A percentile compares a stretch with the other conserved stretches of the same genome.
These are phyloP conservation scores for Trifolium repens DNA, from an alignment of 306 rosid species.

Conservation along the genomic window DNA sequence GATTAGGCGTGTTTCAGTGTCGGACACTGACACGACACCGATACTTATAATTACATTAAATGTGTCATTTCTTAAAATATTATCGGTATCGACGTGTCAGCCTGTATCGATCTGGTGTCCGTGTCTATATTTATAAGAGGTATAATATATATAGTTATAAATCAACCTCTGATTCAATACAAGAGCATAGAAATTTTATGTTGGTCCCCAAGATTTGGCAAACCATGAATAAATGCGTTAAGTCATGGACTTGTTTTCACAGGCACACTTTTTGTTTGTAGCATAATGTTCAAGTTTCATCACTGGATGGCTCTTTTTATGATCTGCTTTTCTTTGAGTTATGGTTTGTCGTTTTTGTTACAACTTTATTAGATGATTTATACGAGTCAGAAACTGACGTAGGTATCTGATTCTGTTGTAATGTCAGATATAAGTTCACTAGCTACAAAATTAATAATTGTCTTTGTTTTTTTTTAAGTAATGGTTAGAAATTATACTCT, in stretches of 20 bases:
- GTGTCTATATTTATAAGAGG: conserved; percentile 31
- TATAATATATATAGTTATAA: not conserved
- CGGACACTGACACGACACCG: no score
- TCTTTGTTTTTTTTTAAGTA: conserved; percentile 8
- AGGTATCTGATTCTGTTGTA: conserved; percentile 54
- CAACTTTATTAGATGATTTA: conserved; percentile 43
- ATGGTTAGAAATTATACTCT: no score
- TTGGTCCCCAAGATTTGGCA: conserved; percentile 59
- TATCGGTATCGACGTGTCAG: no score
- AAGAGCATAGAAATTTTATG: conserved; percentile 31
- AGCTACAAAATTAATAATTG: conserved; percentile 18
- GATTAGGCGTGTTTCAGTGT: no score
- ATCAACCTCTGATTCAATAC: conserved; percentile 35
- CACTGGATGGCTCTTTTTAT: conserved; percentile 3
- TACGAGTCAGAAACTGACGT: conserved; percentile 50
- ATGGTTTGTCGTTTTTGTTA: conserved; percentile 42
- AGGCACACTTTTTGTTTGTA: conserved; percentile 39
- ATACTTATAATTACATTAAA: no score
- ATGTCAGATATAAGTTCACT: conserved; percentile 24
- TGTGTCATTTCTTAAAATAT: no score
- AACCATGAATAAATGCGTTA: conserved; percentile 32
- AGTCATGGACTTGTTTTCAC: conserved; percentile 48
- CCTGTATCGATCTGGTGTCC: no score
- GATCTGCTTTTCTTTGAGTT: conserved; percentile 35
- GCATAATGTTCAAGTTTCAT: conserved; percentile 32